These are phyloP conservation scores for Furcasterigmium furcatum DNA, from an alignment of 2,329 filamentous ascomycete species.

Conservation along the genomic window DNA sequence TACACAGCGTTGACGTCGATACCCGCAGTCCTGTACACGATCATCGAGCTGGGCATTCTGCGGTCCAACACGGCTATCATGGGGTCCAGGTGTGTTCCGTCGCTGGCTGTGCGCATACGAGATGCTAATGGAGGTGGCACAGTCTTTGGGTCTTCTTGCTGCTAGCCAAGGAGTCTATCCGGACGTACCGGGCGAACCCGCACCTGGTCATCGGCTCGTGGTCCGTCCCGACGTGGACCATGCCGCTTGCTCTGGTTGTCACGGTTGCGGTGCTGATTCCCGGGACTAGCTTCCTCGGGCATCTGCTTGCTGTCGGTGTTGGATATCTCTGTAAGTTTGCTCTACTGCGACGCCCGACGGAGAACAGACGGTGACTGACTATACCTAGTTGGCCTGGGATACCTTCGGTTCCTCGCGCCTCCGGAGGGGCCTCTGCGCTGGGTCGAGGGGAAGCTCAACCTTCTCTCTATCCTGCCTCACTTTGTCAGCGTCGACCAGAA, in stretches of 20 bases:
- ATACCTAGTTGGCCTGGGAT: constrained; percentile 72
- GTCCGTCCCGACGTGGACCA: constrained; percentile 88
- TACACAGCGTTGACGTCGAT: constrained; percentile 75
- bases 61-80: constrained; percentile 70
- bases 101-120: no score
- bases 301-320: constrained; percentile 77
- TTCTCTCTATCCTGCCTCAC: constrained; percentile 80
- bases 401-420: constrained; percentile 84
- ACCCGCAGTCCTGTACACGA: constrained; percentile 76
- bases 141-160: constrained; percentile 94
- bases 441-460: constrained; percentile 84
- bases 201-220: constrained; percentile 61
- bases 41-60: constrained; percentile 73
- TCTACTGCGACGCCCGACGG: neutral
- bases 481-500: constrained; percentile 96
- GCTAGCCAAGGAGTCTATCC: constrained; percentile 79
- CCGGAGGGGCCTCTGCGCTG: constrained; percentile 85
- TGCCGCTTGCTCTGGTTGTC: constrained; percentile 74
- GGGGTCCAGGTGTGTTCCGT: constrained; percentile 68
- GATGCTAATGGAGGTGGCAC: constrained; percentile 7
- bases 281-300: constrained; percentile 79
- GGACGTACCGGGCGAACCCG: constrained; percentile 79
- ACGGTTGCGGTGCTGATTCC: constrained; percentile 76
- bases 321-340: constrained; percentile 76
- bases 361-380: constrained; percentile 12